Conservation (phyloP, 345 rosid genomes). For the Rhodamnia rubescens region DNA sequence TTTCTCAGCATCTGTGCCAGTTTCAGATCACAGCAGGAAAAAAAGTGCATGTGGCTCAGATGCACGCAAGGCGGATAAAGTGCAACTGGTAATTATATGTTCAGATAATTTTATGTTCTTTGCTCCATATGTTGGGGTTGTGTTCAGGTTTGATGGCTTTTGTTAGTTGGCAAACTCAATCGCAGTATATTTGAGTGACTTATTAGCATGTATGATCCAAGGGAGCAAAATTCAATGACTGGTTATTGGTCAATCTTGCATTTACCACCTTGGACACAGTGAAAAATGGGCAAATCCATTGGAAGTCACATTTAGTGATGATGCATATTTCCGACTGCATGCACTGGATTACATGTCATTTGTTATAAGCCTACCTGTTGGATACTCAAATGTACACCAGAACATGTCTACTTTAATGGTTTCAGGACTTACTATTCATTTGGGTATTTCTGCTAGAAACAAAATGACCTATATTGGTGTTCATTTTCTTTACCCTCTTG, state of each 20-base stretch:
- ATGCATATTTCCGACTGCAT: background rate
- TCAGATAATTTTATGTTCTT: background rate
- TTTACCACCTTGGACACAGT: background rate
- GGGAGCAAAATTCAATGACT: background rate
- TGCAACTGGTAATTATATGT: conserved; percentile 61
- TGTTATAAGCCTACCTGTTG: background rate
- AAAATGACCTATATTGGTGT: background rate
- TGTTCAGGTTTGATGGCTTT: background rate
- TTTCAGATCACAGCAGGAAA: conserved; percentile 35
- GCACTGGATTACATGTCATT: background rate
- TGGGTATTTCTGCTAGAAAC: background rate
- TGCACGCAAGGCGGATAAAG: conserved; percentile 72
- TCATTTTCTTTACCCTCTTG: background rate
- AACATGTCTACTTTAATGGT: background rate
- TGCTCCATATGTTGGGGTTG: background rate
- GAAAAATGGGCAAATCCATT: background rate
- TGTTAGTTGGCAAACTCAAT: background rate
- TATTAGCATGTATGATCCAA: background rate
- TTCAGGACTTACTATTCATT: background rate
- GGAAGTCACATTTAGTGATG: background rate
- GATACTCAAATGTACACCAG: background rate
- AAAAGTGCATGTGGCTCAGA: conserved; percentile 23
- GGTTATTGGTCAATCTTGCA: background rate
- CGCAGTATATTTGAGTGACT: background rate
- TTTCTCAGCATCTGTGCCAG: conserved; percentile 64